Conservation (phyloP, 2,329 filamentous ascomycete genomes). For the Colletotrichum godetiae region DNA sequence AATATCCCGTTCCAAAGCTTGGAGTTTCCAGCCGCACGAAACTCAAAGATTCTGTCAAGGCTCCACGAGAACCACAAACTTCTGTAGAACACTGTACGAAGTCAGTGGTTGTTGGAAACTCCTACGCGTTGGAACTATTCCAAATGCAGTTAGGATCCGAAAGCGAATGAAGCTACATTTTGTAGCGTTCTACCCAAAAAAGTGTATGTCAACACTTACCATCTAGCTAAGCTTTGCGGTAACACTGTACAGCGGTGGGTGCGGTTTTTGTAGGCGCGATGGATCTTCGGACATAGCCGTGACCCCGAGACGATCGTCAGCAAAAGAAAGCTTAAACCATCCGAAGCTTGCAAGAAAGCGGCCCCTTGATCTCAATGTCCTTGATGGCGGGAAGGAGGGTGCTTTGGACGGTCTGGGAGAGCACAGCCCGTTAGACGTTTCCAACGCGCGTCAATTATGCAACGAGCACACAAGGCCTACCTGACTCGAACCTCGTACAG, state of each 20-base stretch:
- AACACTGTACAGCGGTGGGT: not conserved
- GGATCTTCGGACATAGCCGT: not conserved
- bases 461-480: too few species aligned
- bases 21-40: too few species aligned
- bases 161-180: not conserved
- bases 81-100: not conserved
- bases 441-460: too few species aligned
- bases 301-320: not conserved
- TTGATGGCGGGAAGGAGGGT: too few species aligned
- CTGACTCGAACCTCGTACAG: too few species aligned
- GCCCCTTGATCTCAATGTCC: not conserved
- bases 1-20: too few species aligned
- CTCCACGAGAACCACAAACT: not conserved
- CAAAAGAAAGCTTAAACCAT: not conserved
- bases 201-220: not conserved
- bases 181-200: not conserved
- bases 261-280: not conserved
- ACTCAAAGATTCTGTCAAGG: not conserved
- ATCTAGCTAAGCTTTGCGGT: not conserved
- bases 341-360: not conserved
- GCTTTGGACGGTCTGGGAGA: too few species aligned
- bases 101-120: not conserved
- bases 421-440: too few species aligned
- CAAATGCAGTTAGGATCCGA: not conserved
- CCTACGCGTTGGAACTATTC: not conserved